Percentiles rank a stretch among this genome's conserved stretches.
These are phyloP conservation scores for Peronospora farinosa DNA, from an alignment of 352 stramenopile genomes.

Conservation along the genomic window DNA sequence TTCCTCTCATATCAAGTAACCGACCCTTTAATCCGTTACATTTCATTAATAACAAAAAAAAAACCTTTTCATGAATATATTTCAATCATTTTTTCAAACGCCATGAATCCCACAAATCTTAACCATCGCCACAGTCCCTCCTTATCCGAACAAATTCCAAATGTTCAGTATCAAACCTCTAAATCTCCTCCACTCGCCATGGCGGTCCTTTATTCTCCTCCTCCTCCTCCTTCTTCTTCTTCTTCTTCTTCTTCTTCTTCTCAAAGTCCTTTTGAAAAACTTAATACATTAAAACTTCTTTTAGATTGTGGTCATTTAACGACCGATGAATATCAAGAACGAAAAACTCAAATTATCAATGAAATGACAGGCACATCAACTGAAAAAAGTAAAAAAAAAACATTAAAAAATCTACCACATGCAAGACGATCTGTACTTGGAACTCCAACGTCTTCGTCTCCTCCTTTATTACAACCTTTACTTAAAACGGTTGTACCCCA, in stretches of 20 bases:
- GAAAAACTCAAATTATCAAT: conserved; percentile 85
- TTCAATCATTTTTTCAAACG: too few relatives aligned
- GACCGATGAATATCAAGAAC: conserved; percentile 71
- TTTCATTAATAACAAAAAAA: too few relatives aligned
- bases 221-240: conserved; percentile 1
- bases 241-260: neutral
- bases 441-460: too few relatives aligned
- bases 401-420: conserved; percentile 38
- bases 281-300: conserved; percentile 80
- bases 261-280: conserved; percentile 72
- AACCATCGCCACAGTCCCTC: too few relatives aligned
- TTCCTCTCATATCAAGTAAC: too few relatives aligned
- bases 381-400: too few relatives aligned
- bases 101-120: too few relatives aligned
- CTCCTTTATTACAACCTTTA: conserved; percentile 47
- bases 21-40: too few relatives aligned
- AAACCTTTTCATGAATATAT: too few relatives aligned
- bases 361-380: conserved; percentile 80
- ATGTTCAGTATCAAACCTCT: conserved; percentile 8
- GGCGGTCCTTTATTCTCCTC: conserved; percentile 16
- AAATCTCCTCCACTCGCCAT: conserved; percentile 19
- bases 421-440: conserved; percentile 9
- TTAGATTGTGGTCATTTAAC: conserved; percentile 74
- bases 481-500: conserved; percentile 80
- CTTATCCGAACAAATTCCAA: too few relatives aligned